phyloP scores from a whole-genome alignment of 371 early-diverging fungal species.

The Funneliformis caledonium region DNA sequence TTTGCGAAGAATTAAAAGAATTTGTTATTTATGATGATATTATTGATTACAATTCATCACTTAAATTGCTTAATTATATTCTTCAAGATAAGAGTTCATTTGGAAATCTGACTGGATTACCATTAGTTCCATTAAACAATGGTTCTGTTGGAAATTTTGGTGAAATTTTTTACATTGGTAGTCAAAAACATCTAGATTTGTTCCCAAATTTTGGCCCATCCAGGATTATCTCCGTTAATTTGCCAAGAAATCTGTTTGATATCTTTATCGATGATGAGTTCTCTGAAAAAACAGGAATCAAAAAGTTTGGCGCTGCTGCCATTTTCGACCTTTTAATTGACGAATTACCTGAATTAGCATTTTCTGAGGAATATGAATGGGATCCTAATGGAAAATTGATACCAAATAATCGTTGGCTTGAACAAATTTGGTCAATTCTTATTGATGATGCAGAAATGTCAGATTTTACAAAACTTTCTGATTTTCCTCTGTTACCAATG shows the following conservation, averaged over 20 bases:
- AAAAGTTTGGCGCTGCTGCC: neutral
- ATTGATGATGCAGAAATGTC: too few relatives aligned
- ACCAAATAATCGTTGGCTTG: too few relatives aligned
- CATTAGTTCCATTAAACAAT: neutral
- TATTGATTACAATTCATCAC: neutral
- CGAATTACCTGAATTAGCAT: neutral
- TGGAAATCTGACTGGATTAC: neutral
- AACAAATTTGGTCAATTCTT: too few relatives aligned
- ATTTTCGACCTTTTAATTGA: neutral
- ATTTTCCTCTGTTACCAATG: too few relatives aligned
- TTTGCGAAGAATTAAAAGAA: neutral
- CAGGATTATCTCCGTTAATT: neutral
- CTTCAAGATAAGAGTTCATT: neutral
- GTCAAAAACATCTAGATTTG: neutral
- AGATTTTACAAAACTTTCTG: too few relatives aligned
- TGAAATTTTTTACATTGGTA: neutral
- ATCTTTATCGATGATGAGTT: neutral
- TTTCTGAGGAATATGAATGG: too few relatives aligned
- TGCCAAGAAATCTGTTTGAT: neutral
- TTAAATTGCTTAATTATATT: neutral
- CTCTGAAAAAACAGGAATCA: neutral
- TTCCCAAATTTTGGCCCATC: neutral
- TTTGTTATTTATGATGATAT: neutral
- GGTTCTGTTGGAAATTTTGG: neutral
- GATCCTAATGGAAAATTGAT: too few relatives aligned